Base-by-base conservation (phyloP, 176 grass and related monocot species). In the Lolium multiflorum region DNA sequence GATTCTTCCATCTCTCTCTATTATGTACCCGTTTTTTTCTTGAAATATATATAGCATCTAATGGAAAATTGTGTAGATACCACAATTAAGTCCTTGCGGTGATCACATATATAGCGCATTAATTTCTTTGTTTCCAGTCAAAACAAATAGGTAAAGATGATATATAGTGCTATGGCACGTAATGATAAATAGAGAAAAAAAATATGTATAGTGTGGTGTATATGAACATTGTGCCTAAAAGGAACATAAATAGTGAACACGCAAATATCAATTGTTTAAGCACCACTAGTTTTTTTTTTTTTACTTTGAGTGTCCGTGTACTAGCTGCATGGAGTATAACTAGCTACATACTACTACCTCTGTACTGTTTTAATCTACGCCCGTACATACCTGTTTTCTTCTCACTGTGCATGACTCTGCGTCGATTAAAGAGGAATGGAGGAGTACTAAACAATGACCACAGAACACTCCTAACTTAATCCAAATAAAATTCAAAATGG, bases 1-100 rank as follows among this genome's bases (percentile, higher is more conserved):
- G 25, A 90, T 90, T 92, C 83, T 59, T 76, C 47, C 47, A 52
- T 31, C 25, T 37, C 37, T 80, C 14, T 78, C 22, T n/a, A 26
- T 77, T 66, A 24, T 84, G 71, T 17, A 84, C 38, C 3, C 35
- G 1, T 79, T 61, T 61, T 3, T 72, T 76, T n/a, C 25, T 69
- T 66, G 12, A 35, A 35, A 52, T 60, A 79, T 68, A 79, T 66
- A 14, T 66, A 35, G 7, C 50, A 82, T 57, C 55, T 31, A 31
- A 66, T 35, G 63, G 14, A 37, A 2, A 28, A 38, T 71, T 31
- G 11, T 85, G 38, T 73, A 82, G 28, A 28, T 28, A 28, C 28
- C 28, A 28, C 28, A 28, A 28, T 28, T 28, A 28, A 28, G 28
- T 28, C 28, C 28, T 28, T 28, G 28, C 28, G 28, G 28, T 82